phyloP scores from a whole-genome alignment of 192 early-diverging fungal genomes.

The Kappamyces sp. region DNA sequence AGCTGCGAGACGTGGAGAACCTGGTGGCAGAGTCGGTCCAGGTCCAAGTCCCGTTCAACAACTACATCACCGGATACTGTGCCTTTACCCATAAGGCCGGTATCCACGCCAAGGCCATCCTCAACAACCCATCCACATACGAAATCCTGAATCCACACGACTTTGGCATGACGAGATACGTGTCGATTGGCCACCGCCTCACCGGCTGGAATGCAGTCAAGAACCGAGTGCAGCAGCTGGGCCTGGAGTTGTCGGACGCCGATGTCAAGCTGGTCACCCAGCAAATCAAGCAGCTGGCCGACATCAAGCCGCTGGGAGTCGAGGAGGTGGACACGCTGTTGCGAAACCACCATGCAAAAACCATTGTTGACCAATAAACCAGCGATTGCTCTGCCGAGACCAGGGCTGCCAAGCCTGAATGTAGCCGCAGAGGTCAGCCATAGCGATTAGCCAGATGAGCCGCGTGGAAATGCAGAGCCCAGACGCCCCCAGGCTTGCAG shows the following conservation, averaged over 20 bases:
- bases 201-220: slow-evolving; percentile 99
- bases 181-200: slow-evolving; percentile 92
- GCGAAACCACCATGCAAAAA: slow-evolving; percentile 57
- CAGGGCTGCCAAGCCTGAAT: too few relatives aligned
- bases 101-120: slow-evolving; percentile 98
- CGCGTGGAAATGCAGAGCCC: too few relatives aligned
- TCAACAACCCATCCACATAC: slow-evolving; percentile 98
- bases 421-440: too few relatives aligned
- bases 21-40: slow-evolving; percentile 91
- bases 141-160: slow-evolving; percentile 98
- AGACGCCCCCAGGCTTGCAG: too few relatives aligned
- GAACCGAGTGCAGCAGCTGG: slow-evolving; percentile 92
- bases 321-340: slow-evolving; percentile 89
- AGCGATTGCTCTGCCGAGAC: too few relatives aligned
- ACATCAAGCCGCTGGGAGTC: slow-evolving; percentile 85
- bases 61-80: slow-evolving; percentile 98
- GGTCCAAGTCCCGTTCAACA: slow-evolving; percentile 97
- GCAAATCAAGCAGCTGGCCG: slow-evolving; percentile 93
- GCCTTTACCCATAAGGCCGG: slow-evolving; percentile 99
- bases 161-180: slow-evolving; percentile 98
- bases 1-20: slow-evolving; percentile 94
- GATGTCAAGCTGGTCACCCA: slow-evolving; percentile 87
- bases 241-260: slow-evolving; percentile 74
- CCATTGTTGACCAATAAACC: background rate
- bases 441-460: too few relatives aligned